Percentiles rank a stretch among this genome's conserved stretches.
Evolutionary conservation across 2,329 filamentous ascomycete genomes (phyloP).

Genomic region (Xylariaceae sp.): DNA sequence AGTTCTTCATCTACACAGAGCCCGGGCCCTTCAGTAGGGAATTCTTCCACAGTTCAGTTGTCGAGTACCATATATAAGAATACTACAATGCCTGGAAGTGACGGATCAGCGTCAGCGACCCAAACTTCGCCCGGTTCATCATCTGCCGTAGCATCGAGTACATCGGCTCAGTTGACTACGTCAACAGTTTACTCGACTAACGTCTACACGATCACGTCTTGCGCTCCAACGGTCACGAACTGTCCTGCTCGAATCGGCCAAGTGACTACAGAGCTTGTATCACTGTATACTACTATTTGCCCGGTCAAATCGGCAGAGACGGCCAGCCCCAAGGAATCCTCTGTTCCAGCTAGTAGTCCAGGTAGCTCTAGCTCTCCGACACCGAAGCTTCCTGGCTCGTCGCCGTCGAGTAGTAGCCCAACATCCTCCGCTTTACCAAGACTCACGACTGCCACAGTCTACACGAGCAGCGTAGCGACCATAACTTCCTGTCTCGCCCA

Average conservation of each 20-base stretch:
- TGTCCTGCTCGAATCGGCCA: slow-evolving; percentile 25
- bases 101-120: slow-evolving; percentile 2
- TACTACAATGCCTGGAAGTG: slow-evolving; percentile 10
- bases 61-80: slow-evolving; percentile 20
- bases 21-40: slow-evolving; percentile 10
- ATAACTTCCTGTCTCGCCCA: slow-evolving; percentile 23
- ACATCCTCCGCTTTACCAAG: slow-evolving; percentile 7
- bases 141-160: slow-evolving; percentile 6
- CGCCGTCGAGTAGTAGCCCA: slow-evolving; percentile 3
- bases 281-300: slow-evolving; percentile 30
- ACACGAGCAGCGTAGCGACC: slow-evolving; percentile 27
- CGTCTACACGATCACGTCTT: slow-evolving; percentile 28
- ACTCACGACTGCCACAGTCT: slow-evolving; percentile 27
- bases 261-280: slow-evolving; percentile 30
- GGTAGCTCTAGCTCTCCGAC: slow-evolving; percentile 9
- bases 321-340: slow-evolving; percentile 8
- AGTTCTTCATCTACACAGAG: not conserved
- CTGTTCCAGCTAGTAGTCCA: slow-evolving; percentile 11
- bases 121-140: slow-evolving; percentile 8
- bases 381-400: slow-evolving; percentile 11
- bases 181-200: slow-evolving; percentile 30
- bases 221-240: slow-evolving; percentile 24
- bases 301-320: slow-evolving; percentile 22
- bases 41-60: slow-evolving; percentile 14
- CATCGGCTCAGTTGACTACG: slow-evolving; percentile 19